Conservation (phyloP, 352 stramenopile species). For the Globisporangium nodosum region DNA sequence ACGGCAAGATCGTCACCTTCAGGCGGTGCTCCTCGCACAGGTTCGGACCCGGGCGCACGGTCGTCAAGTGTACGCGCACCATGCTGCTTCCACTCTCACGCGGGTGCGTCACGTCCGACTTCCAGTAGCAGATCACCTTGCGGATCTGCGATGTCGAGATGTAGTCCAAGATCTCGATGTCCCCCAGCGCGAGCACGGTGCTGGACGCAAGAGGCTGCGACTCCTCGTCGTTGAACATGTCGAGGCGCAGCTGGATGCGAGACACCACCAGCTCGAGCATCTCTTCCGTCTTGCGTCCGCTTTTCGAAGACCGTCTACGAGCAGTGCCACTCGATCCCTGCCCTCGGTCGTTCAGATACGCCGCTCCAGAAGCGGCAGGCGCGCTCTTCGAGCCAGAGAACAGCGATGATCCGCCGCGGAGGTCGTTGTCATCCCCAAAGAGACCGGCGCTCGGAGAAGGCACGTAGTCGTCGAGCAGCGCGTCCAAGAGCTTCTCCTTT, state of each 20-base stretch:
- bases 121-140: constrained; percentile 90
- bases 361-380: constrained; percentile 19
- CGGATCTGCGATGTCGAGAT: constrained; percentile 88
- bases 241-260: constrained; percentile 77
- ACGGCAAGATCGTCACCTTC: constrained; percentile 63
- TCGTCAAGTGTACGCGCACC: constrained; percentile 75
- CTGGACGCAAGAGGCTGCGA: constrained; percentile 70
- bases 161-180: constrained; percentile 85
- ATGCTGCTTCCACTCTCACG: constrained; percentile 83
- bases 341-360: constrained; percentile 29
- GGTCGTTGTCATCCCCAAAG: constrained; percentile 33
- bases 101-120: constrained; percentile 74
- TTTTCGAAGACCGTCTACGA: constrained; percentile 45
- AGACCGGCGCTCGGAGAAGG: constrained; percentile 46
- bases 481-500: constrained; percentile 77
- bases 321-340: neutral
- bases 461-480: constrained; percentile 82
- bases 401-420: constrained; percentile 18
- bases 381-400: constrained; percentile 37
- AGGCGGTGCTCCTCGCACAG: constrained; percentile 81
- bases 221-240: constrained; percentile 79
- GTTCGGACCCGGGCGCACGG: constrained; percentile 66
- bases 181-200: constrained; percentile 63
- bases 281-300: constrained; percentile 82
- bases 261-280: constrained; percentile 83